phyloP scores from a whole-genome alignment of 805 yeast species.

The Candida krabiensis region DNA sequence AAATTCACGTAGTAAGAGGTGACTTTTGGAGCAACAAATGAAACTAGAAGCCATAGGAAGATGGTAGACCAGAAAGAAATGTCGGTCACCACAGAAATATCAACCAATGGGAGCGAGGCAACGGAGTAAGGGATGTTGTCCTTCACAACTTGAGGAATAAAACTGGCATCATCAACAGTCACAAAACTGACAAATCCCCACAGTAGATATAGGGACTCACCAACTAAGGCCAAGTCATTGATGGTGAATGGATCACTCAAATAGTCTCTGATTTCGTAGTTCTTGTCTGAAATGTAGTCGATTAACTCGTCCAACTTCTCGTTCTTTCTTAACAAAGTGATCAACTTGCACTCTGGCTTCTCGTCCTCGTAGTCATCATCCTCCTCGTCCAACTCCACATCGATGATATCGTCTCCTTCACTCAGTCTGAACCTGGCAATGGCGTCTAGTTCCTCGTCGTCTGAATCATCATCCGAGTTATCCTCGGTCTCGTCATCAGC shows the following conservation, averaged over 20 bases:
- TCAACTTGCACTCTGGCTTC: conserved; percentile 5
- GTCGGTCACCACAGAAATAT: conserved; percentile 36
- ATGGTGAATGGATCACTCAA: conserved; percentile 34
- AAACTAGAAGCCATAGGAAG: conserved; percentile 39
- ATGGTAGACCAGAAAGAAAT: conserved; percentile 34
- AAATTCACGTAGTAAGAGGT: conserved; percentile 54
- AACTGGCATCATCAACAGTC: conserved; percentile 15
- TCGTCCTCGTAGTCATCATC: conserved; percentile 52
- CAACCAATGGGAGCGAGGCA: conserved; percentile 32
- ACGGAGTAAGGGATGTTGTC: conserved; percentile 26
- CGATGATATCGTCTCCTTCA: conserved; percentile 10
- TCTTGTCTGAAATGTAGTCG: conserved; percentile 26
- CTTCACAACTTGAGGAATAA: conserved; percentile 25
- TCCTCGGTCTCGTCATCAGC: conserved; percentile 7
- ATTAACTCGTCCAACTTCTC: conserved; percentile 14
- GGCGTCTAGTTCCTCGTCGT: conserved; percentile 15
- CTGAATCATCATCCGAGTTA: conserved; percentile 13
- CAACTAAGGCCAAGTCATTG: conserved; percentile 24
- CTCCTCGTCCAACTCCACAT: conserved; percentile 11
- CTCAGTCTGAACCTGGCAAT: conserved; percentile 5
- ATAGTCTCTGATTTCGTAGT: conserved; percentile 30
- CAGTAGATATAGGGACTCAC: conserved; percentile 24
- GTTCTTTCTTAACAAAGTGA: conserved; percentile 9
- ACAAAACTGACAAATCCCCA: conserved; percentile 17
- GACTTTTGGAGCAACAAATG: conserved; percentile 42